phyloP scores from a whole-genome alignment of 2,329 filamentous ascomycete genomes.

The Botrytis paeoniae region DNA sequence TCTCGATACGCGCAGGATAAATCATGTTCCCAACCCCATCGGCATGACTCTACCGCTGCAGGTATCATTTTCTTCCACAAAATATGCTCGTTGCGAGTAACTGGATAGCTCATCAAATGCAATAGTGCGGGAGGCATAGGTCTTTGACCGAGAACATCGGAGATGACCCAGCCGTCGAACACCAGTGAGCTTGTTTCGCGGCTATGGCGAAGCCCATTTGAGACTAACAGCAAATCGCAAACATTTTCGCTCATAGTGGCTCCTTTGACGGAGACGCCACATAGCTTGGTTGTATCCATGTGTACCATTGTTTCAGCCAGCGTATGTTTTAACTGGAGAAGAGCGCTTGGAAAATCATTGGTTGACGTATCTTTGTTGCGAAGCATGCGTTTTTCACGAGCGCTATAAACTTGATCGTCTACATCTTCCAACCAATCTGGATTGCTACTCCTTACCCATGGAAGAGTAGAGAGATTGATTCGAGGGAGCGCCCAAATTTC shows the following conservation, averaged over 20 bases:
- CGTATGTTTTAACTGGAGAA: background rate
- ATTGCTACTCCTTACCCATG: background rate
- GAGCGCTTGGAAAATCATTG: background rate
- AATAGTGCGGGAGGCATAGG: background rate
- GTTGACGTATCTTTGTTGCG: background rate
- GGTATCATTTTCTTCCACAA: slow-evolving; percentile 4
- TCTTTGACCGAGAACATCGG: background rate
- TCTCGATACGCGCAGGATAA: background rate
- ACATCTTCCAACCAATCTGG: background rate
- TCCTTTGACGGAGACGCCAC: background rate
- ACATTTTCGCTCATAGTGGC: background rate
- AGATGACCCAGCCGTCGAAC: background rate
- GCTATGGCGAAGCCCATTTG: background rate
- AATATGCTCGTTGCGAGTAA: background rate
- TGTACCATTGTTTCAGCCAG: background rate
- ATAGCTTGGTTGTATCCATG: background rate
- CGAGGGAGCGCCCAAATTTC: background rate
- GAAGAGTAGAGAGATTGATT: background rate
- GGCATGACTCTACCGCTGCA: slow-evolving; percentile 4
- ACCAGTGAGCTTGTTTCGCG: background rate
- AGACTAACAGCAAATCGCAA: background rate
- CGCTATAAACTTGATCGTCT: background rate
- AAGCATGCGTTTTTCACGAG: background rate
- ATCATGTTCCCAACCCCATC: background rate
- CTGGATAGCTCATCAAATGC: background rate